phyloP scores from a whole-genome alignment of 2,329 filamentous ascomycete species.

The Amauroascus verrucosus region DNA sequence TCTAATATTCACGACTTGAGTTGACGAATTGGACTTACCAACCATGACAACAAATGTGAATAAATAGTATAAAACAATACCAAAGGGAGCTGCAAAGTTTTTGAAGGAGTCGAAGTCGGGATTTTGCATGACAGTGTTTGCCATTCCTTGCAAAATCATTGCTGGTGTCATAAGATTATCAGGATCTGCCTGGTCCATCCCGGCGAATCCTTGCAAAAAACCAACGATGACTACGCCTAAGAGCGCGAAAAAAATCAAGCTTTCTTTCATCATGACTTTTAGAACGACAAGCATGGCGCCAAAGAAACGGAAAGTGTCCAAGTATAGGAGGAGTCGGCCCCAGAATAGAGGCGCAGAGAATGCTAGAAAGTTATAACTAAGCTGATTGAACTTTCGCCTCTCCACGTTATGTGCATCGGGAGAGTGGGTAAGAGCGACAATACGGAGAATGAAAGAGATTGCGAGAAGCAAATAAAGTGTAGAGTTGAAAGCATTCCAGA shows the following conservation, averaged over 20 bases:
- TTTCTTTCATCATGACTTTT: slow-evolving; percentile 90
- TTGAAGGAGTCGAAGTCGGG: slow-evolving; percentile 88
- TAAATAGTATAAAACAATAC: slow-evolving; percentile 89
- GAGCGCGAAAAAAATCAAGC: slow-evolving; percentile 90
- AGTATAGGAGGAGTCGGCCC: slow-evolving; percentile 80
- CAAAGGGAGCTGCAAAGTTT: slow-evolving; percentile 82
- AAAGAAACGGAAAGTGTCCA: slow-evolving; percentile 91
- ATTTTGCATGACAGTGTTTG: slow-evolving; percentile 81
- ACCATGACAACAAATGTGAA: slow-evolving; percentile 98
- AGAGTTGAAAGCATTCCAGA: slow-evolving; percentile 94
- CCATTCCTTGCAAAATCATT: slow-evolving; percentile 49
- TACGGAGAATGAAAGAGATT: slow-evolving; percentile 66
- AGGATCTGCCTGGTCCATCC: slow-evolving; percentile 72
- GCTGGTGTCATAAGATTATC: slow-evolving; percentile 43
- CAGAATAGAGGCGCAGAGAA: slow-evolving; percentile 96
- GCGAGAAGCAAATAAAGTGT: slow-evolving; percentile 69
- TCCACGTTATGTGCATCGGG: slow-evolving; percentile 39
- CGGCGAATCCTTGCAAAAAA: slow-evolving; percentile 90
- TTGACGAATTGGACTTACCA: slow-evolving; percentile 24
- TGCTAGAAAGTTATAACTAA: slow-evolving; percentile 90
- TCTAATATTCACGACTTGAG: not conserved
- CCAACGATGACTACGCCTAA: slow-evolving; percentile 64
- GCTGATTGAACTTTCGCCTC: slow-evolving; percentile 57
- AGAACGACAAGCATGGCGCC: slow-evolving; percentile 96
- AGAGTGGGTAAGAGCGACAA: slow-evolving; percentile 63